Base-by-base conservation (phyloP, 2,329 filamentous ascomycete species). In the Rugonectria rugulosa region DNA sequence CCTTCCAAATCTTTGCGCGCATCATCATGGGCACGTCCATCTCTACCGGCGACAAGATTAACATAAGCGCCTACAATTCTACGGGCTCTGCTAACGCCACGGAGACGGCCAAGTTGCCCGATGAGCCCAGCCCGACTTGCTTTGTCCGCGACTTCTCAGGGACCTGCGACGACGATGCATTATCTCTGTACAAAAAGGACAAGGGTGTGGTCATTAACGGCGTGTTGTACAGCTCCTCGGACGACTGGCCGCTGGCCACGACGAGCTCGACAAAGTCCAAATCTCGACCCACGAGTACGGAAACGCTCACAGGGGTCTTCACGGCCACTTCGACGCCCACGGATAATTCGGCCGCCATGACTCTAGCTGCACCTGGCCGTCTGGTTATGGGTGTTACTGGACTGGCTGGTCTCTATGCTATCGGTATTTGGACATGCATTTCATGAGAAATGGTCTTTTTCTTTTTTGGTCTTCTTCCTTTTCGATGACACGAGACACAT, bases 191-290 rank as follows among this genome's bases (percentile, higher is more conserved):
- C 56, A 77, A 86, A 41, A 64, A 72, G 2, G 77, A 79, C 4
- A 66, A 81, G 26, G 88, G 86, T 1, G 75, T 81, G 3, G 78
- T 88, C 37, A 79, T 86, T 61, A 85, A 87, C 59, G 87, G 85
- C 7, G 76, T 88, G 17, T 76, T 85, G 64, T 82, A 82, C 59
- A 65, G 66, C 27, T 72, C 71, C 3, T 67, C 70, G 10, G 71
- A 68, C 14, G 77, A 80, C 53, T 81, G 76, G 74, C 73, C 74
- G 5, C 63, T 75, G n/a, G 65, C 69, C 7, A 69, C 70, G 36
- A 60, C 63, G 6, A 68, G 68, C 3, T 45, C 63, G 7, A 64
- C 65, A 26, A 62, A 66, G 11, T 60, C 59, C 10, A 61, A 65
- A 1, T 44, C 64, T 5, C 42, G 50, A 23, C 34, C 62, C 5